Conservation (phyloP, 2,329 filamentous ascomycete species). For the Aspergillus puulaauensis region DNA sequence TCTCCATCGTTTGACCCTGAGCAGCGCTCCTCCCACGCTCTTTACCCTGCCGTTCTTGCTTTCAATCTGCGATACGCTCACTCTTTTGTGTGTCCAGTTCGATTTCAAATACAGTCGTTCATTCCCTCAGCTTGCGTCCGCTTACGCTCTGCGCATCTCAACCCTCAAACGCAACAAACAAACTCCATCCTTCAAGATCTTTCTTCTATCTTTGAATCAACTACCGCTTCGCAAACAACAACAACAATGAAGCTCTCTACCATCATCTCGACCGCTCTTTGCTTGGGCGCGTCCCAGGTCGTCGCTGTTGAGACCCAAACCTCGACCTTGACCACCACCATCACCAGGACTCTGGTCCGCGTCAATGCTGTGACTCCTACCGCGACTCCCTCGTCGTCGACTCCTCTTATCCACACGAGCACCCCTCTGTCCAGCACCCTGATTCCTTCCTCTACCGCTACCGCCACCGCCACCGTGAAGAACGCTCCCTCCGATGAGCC, state of each 20-base stretch:
- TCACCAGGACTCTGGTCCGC: conserved; percentile 45
- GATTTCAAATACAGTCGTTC: conserved; percentile 12
- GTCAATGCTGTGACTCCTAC: conserved; percentile 42
- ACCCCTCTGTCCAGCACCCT: conserved; percentile 16
- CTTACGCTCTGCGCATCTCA: background rate
- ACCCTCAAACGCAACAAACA: background rate
- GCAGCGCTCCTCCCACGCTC: conserved; percentile 31
- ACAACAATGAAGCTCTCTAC: conserved; percentile 39
- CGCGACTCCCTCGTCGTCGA: conserved; percentile 16
- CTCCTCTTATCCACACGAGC: conserved; percentile 31
- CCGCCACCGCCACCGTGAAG: conserved; percentile 11
- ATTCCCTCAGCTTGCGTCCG: conserved; percentile 9
- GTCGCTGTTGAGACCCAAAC: conserved; percentile 25
- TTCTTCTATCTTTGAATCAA: background rate
- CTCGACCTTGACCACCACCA: conserved; percentile 33
- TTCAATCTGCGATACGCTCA: conserved; percentile 22
- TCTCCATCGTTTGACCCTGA: conserved; percentile 19
- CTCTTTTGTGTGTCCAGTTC: conserved; percentile 22
- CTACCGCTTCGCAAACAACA: conserved; percentile 3
- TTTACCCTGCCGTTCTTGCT: conserved; percentile 16
- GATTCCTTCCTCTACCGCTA: conserved; percentile 10
- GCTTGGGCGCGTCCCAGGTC: conserved; percentile 34
- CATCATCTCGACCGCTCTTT: conserved; percentile 33
- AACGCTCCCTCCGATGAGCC: conserved; percentile 21
- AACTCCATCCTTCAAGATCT: conserved; percentile 4